These are phyloP conservation scores for Monosporascus sp. DNA, from an alignment of 2,329 filamentous ascomycete species.

Conservation along the genomic window DNA sequence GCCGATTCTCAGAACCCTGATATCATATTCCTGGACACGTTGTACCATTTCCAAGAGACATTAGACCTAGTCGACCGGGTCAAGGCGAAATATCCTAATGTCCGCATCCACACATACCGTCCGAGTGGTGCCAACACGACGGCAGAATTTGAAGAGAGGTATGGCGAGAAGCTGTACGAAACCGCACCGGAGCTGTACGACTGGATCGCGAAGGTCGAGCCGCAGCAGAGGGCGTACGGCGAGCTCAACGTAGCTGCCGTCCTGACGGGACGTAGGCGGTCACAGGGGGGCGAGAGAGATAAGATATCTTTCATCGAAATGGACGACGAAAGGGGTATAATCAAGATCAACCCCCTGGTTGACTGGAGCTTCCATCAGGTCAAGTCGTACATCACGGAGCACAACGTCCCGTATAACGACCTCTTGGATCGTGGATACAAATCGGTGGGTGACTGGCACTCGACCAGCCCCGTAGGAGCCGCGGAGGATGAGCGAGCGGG, in stretches of 20 bases:
- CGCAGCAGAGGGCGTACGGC: constrained; percentile 83
- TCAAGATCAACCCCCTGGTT: constrained; percentile 97
- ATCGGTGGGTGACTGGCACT: constrained; percentile 97
- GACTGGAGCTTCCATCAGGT: constrained; percentile 93
- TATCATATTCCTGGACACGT: constrained; percentile 76
- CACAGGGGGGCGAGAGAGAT: constrained; percentile 88
- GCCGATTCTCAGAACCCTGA: constrained; percentile 56
- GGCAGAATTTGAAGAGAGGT: constrained; percentile 73
- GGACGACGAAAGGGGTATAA: constrained; percentile 77
- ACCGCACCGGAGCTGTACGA: constrained; percentile 86
- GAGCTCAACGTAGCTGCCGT: constrained; percentile 86
- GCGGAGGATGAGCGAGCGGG: constrained; percentile 95
- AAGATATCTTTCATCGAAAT: constrained; percentile 88
- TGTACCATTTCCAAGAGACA: constrained; percentile 79
- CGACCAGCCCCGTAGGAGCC: constrained; percentile 81
- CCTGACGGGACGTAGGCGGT: constrained; percentile 83
- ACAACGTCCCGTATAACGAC: constrained; percentile 89
- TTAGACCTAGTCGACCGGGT: constrained; percentile 69
- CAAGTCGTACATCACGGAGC: constrained; percentile 75
- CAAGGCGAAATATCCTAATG: constrained; percentile 67
- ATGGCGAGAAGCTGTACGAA: constrained; percentile 83
- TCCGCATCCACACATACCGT: constrained; percentile 85
- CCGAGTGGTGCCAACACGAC: constrained; percentile 69
- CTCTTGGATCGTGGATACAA: constrained; percentile 95
- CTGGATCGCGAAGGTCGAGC: constrained; percentile 96